A percentile compares a stretch with the other conserved stretches of the same genome.
Conservation (phyloP, 116 monocot genomes). For the Iris pallida region DNA sequence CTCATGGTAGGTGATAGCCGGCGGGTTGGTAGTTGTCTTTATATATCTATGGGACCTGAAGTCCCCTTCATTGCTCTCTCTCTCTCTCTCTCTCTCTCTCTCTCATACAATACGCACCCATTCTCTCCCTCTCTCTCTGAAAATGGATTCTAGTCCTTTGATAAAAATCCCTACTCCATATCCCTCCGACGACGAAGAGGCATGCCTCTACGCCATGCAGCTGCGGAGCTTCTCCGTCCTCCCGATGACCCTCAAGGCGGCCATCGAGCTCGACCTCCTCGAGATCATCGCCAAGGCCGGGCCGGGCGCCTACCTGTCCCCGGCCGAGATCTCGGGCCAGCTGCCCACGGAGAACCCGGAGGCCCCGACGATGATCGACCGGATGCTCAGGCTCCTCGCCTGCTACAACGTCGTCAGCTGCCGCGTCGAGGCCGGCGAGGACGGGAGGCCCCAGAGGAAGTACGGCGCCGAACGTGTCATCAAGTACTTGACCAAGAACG, state of each 20-base stretch:
- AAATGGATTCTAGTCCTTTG: no score
- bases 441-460: conserved; percentile 3
- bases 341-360: conserved; percentile 20
- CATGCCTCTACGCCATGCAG: conserved; percentile 33
- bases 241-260: conserved; percentile 45
- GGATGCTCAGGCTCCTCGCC: conserved; percentile 34
- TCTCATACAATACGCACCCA: no score
- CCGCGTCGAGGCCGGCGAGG: conserved; percentile 6
- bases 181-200: conserved; percentile 20
- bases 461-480: conserved; percentile 38
- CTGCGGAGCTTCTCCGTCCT: conserved; percentile 35
- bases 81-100: no score
- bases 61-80: no score
- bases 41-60: no score
- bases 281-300: conserved; percentile 29
- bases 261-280: conserved; percentile 42
- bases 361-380: conserved; percentile 35
- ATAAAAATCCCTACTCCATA: no score
- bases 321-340: conserved; percentile 17
- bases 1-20: no score
- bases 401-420: conserved; percentile 38
- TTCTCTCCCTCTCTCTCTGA: no score
- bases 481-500: conserved; percentile 35
- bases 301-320: conserved; percentile 14
- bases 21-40: no score